Evolutionary conservation across 305 asterid genomes (phyloP), one percentile per base, ranked within the genome.

Genomic region (Coffea humblotiana): DNA sequence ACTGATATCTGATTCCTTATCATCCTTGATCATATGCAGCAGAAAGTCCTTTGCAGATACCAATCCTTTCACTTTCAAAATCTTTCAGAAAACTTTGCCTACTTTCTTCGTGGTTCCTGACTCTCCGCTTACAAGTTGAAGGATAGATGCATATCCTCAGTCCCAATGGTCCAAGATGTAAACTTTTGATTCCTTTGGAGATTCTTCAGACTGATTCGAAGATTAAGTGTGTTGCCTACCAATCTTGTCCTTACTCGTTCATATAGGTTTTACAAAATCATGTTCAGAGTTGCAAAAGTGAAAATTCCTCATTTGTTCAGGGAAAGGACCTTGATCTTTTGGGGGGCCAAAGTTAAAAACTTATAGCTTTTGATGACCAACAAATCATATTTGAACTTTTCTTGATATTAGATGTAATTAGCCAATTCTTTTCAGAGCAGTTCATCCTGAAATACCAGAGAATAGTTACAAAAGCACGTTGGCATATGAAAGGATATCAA

Each of bases 1-100:
- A 69, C 77, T 51, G 82, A 82, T 76, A 78, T 58, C 63, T 43
- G 83, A 82, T 79, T 82, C 87, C 85, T 82, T 77, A 72, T 82
- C 74, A 79, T 84, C 80, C 72, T 78, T 56, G 61, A 75, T 13
- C 23, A 71, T 21, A 56, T 82, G 48, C 74, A 13, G 78, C 40
- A 69, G 56, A 64, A 73, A 48, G 19, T 8, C 54, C 51, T 21
- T 37, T 64, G 76, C 47, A 61, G 73, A 71, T 66, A 58, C 47
- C 58, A 77, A 69, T 37, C 72, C 27, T 27, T 73, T 82, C 80
- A 69, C 60, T 82, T 71, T 76, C 78, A 68, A 75, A 73, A 66
- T 14, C 40, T 32, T 58, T 35, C 40, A 19, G 7, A 72, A 72
- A 27, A 12, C 0, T 65, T 71, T 43, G 12, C 77, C 37, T 40